Evolutionary conservation across 257 asterid genomes (phyloP).

Genomic region (Paulownia fortunei): DNA sequence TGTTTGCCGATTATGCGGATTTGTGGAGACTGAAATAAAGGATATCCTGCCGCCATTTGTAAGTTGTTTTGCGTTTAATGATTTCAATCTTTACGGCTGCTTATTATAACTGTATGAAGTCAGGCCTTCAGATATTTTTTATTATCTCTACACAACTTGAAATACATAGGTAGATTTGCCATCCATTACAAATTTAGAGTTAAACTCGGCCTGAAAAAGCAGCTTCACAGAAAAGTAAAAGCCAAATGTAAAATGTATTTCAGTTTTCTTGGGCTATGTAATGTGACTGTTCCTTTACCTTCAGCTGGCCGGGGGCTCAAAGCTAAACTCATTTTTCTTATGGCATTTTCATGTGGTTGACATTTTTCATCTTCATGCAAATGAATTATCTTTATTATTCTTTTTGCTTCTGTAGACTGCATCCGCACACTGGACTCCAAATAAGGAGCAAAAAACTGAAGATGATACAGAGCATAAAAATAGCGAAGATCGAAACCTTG

Average conservation of each 20-base stretch:
- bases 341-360: not conserved
- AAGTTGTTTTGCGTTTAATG: slow-evolving; percentile 45
- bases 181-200: not conserved
- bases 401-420: slow-evolving; percentile 46
- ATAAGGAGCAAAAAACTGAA: slow-evolving; percentile 67
- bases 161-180: not conserved
- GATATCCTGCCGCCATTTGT: slow-evolving; percentile 89
- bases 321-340: not conserved
- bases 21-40: slow-evolving; percentile 76
- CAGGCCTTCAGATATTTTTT: not conserved
- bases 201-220: not conserved
- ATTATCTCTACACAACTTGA: too few species aligned
- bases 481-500: slow-evolving; percentile 47
- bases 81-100: not conserved
- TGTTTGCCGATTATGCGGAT: slow-evolving; percentile 80
- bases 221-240: too few species aligned
- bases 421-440: slow-evolving; percentile 35
- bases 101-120: too few species aligned
- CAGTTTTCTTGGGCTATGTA: too few species aligned
- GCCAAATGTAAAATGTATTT: too few species aligned
- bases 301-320: not conserved
- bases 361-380: not conserved
- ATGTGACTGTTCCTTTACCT: too few species aligned
- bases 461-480: slow-evolving; percentile 50
- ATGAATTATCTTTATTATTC: not conserved